Conservation (phyloP, 2,329 filamentous ascomycete species). For the Ceratocystis diversiconidia region DNA sequence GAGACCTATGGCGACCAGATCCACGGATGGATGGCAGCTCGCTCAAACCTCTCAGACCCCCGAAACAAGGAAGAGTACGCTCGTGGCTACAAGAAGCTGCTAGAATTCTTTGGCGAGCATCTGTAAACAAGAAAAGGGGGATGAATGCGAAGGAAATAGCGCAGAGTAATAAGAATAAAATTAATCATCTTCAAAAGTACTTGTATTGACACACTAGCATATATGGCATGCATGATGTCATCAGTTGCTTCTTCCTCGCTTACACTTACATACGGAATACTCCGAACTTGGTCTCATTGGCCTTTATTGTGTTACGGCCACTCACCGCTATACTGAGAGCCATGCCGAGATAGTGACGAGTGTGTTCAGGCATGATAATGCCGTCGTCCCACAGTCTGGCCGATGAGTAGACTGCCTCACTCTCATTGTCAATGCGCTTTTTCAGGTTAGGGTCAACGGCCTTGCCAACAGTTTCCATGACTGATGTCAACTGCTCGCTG, state of each 20-base stretch:
- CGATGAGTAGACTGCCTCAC: conserved; percentile 74
- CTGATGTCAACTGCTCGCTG: conserved; percentile 72
- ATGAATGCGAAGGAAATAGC: neutral
- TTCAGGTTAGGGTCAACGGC: conserved; percentile 62
- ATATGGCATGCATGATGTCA: neutral
- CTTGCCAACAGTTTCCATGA: conserved; percentile 87
- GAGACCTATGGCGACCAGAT: conserved; percentile 54
- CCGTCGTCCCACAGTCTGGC: conserved; percentile 84
- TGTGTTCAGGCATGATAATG: conserved; percentile 65
- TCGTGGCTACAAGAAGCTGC: conserved; percentile 45
- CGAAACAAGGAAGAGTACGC: conserved; percentile 47
- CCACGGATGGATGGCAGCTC: conserved; percentile 62
- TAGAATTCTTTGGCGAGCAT: conserved; percentile 44
- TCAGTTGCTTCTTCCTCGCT: neutral
- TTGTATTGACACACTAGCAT: neutral
- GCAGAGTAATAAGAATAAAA: neutral
- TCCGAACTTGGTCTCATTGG: conserved; percentile 56
- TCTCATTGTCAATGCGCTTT: conserved; percentile 76
- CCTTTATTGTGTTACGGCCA: conserved; percentile 47
- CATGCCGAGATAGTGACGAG: conserved; percentile 55
- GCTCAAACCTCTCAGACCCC: conserved; percentile 42
- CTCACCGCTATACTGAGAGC: conserved; percentile 59
- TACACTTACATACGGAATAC: conserved; percentile 60
- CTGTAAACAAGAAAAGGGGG: conserved; percentile 22
- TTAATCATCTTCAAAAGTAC: neutral